Base-by-base conservation (phyloP, 2,329 filamentous ascomycete genomes). In the Purpureocillium takamizusanense region DNA sequence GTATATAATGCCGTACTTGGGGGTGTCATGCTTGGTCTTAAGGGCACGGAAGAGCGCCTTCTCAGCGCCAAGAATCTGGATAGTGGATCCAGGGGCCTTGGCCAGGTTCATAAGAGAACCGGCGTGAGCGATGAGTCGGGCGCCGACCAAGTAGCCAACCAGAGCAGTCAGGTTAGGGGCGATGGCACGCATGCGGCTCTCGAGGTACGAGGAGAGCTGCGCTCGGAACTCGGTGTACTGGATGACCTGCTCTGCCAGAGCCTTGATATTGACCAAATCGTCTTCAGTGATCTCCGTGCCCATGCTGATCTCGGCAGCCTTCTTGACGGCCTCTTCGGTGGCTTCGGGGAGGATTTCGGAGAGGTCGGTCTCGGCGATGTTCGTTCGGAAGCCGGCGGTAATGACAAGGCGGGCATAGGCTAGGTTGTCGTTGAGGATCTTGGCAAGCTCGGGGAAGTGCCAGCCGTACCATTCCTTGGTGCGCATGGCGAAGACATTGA, bases 401-500 rank as follows among this genome's bases (percentile, higher is more conserved):
- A 95, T 68, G 42, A 98, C 87, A 42, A 98, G 81, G 50, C 82
- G 83, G 43, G 89, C 81, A 61, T 95, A 98, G 48, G 89, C 89
- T 46, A 95, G 70, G 67, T 98, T 98, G 74, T 98, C 92, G 63
- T 94, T 94, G 51, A 95, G 75, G 57, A 97, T 95, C 68, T 89
- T 90, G 57, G 86, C 89, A 75, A 98, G 81, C 70, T 98, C 92
- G 31, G 92, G 92, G 72, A 97, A 98, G 67, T 97, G 92, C 92
- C 92, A 98, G 55, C 92, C 92, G 61, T 98, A 98, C 92, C 92
- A 98, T 66, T 98, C 92, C 79, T 97, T 97, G 45, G 95, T 88
- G 62, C 92, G 78, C 92, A 98, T 98, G 48, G 92, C 90, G 59
- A 95, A 97, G 52, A 86, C 92, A 72, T 98, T 98, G 47, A 98